These are phyloP conservation scores for Spathaspora girioi DNA, from an alignment of 805 yeast species.

Conservation along the genomic window DNA sequence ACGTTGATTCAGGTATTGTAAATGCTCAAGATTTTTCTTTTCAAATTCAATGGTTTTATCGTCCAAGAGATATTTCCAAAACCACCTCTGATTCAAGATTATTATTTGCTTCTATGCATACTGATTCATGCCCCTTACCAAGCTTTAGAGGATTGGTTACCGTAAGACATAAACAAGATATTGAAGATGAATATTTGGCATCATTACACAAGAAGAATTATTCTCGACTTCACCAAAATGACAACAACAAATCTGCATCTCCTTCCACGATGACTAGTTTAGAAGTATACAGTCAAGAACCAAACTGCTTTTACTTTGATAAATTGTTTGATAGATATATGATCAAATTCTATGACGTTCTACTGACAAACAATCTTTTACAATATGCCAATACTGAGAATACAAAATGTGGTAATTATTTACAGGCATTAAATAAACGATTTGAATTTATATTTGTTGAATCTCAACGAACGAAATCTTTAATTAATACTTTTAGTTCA, in stretches of 20 bases:
- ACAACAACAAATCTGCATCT: conserved; percentile 6
- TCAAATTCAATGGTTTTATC: conserved; percentile 85
- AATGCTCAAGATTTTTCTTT: conserved; percentile 54
- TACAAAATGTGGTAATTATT: conserved; percentile 57
- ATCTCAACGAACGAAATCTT: conserved; percentile 57
- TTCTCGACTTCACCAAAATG: not conserved
- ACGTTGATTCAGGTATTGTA: conserved; percentile 17
- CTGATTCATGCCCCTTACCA: conserved; percentile 73
- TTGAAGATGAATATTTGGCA: conserved; percentile 39
- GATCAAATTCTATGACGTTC: conserved; percentile 73
- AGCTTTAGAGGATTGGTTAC: conserved; percentile 73
- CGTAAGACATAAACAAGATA: conserved; percentile 67
- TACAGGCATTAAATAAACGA: conserved; percentile 59
- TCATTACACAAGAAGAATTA: conserved; percentile 2
- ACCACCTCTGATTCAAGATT: conserved; percentile 67
- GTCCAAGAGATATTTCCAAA: conserved; percentile 80
- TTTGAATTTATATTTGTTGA: conserved; percentile 77
- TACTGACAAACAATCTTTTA: conserved; percentile 54
- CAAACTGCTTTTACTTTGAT: conserved; percentile 80
- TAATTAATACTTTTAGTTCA: conserved; percentile 58
- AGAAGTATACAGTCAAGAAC: conserved; percentile 50
- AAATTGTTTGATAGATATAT: conserved; percentile 83
- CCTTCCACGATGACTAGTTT: conserved; percentile 21
- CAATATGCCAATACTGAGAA: conserved; percentile 25
- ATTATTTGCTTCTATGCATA: conserved; percentile 80